Conservation (phyloP, 2,329 filamentous ascomycete species). For the Xylariaceae sp. region DNA sequence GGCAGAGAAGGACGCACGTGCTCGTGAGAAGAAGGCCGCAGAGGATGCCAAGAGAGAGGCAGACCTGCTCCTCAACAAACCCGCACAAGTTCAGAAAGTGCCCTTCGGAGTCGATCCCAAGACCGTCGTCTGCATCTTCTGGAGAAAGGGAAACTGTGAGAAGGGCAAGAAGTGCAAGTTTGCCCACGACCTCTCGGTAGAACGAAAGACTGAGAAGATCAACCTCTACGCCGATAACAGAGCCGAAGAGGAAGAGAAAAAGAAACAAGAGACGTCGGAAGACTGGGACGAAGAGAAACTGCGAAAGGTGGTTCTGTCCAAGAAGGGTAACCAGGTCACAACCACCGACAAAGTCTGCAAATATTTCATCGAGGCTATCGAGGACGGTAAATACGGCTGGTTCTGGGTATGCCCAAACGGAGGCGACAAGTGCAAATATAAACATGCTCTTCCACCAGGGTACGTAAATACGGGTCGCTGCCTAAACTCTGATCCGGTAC, state of each 20-base stretch:
- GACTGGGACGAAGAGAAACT: conserved; percentile 98
- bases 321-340: conserved; percentile 95
- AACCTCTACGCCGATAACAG: conserved; percentile 85
- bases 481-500: background rate
- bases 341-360: conserved; percentile 99
- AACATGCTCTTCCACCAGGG: conserved; percentile 91
- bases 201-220: conserved; percentile 89
- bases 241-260: conserved; percentile 69
- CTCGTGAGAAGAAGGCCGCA: conserved; percentile 87
- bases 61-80: conserved; percentile 81
- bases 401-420: conserved; percentile 98
- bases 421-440: conserved; percentile 97
- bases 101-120: conserved; percentile 98
- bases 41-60: conserved; percentile 80
- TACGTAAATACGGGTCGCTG: conserved; percentile 46
- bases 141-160: conserved; percentile 94
- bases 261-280: conserved; percentile 88
- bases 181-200: conserved; percentile 83
- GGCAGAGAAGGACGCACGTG: conserved; percentile 64
- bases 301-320: conserved; percentile 83
- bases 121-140: conserved; percentile 94
- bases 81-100: conserved; percentile 94
- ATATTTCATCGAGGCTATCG: conserved; percentile 93
- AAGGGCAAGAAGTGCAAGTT: conserved; percentile 99
- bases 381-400: conserved; percentile 99